Conservation (phyloP, 805 yeast species). For the Pichia pseudocactophila region DNA sequence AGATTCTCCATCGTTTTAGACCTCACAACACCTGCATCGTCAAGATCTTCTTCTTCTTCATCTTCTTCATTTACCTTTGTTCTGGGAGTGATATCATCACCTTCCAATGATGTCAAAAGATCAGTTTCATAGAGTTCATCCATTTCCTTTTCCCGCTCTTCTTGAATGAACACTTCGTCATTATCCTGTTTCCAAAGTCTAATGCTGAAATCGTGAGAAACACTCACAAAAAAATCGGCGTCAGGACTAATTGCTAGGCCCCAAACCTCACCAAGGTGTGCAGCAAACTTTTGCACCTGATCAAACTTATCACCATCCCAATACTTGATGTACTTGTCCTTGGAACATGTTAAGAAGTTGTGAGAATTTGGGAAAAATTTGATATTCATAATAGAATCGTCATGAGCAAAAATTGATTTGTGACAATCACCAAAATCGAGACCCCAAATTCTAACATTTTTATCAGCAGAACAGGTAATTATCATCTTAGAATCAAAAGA, state of each 20-base stretch:
- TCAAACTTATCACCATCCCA: conserved; percentile 99
- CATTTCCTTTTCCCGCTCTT: conserved; percentile 91
- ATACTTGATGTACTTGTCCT: conserved; percentile 82
- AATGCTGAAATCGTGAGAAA: conserved; percentile 89
- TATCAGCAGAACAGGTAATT: conserved; percentile 93
- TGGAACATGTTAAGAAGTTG: conserved; percentile 81
- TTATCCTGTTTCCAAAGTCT: conserved; percentile 91
- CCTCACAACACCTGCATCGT: conserved; percentile 56
- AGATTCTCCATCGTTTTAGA: conserved; percentile 85
- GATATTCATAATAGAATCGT: conserved; percentile 88
- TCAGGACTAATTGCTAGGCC: conserved; percentile 65
- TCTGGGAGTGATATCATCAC: conserved; percentile 32
- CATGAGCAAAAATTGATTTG: conserved; percentile 92
- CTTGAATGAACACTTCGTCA: conserved; percentile 94
- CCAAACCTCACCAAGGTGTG: conserved; percentile 94
- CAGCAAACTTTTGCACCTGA: conserved; percentile 76
- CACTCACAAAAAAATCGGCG: conserved; percentile 67
- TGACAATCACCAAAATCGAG: conserved; percentile 98
- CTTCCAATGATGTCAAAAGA: conserved; percentile 63
- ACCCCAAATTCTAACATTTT: conserved; percentile 97
- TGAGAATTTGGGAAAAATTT: conserved; percentile 78
- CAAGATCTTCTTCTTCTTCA: conserved; percentile 34
- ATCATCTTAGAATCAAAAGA: conserved; percentile 81
- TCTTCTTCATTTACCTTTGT: conserved; percentile 27
- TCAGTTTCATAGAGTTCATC: conserved; percentile 87